Evolutionary conservation across 2,329 filamentous ascomycete species (phyloP), one percentile per base, ranked within the genome.

Genomic region (Fusarium sp.): DNA sequence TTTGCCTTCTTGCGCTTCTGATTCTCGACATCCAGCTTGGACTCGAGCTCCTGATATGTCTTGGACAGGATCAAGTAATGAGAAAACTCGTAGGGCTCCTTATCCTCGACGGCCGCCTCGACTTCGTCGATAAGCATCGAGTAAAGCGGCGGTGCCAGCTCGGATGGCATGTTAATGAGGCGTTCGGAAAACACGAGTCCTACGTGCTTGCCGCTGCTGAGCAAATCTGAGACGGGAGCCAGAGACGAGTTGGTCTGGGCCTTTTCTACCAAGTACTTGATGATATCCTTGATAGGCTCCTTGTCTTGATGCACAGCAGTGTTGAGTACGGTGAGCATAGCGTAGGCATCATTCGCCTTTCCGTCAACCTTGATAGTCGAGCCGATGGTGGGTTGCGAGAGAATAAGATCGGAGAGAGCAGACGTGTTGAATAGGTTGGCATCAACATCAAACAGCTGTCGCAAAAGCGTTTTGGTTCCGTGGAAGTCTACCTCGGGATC

Each of bases 361-460:
- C 93, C 93, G 70, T 98, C 94, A n/a, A 95, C 91, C 79, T 99
- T 99, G 68, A 98, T 92, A 0, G 94, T 97, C 10, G 93, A 97
- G 51, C 95, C 95, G 41, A 99, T 88, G 19, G 91, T 87, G 9
- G 91, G 88, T 77, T 99, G 94, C 43, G 90, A 88, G 49, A 98
- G 81, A 70, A 99, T 91, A 62, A 97, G 79, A 75, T 98, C 92
- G 31, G 93, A 85, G 45, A 99, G 85, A 7, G 86, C 90, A 6
- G 93, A 97, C 67, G 97, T 85, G 77, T 98, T 90, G 80, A 97
- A 92, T 28, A 96, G 83, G 58, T 89, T 85, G 42, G 90, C 85
- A 78, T 99, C 95, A 50, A 91, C 87, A 76, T 98, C 95, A 76
- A 99, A 89, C 38, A 99, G 87, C 77, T 99, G 95, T 58, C 94